Percentiles rank a stretch among this genome's conserved stretches.
phyloP scores from a whole-genome alignment of 306 rosid species.

The Gillenia trifoliata region DNA sequence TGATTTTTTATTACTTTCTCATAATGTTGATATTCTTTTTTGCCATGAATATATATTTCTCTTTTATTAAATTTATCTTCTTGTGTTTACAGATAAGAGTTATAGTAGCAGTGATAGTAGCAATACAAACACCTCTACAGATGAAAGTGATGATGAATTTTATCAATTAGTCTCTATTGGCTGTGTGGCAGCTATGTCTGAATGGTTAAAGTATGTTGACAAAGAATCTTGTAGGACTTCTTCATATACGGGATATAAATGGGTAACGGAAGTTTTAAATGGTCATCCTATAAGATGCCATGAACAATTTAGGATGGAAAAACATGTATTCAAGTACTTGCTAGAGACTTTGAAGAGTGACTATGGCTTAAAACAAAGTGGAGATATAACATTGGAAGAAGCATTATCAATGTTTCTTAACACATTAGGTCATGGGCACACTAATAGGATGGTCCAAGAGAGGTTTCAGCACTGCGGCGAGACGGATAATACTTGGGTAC shows the following conservation, averaged over 20 bases:
- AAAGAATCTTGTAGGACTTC: background rate
- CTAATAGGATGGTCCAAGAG: background rate
- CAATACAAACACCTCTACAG: background rate
- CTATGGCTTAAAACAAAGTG: background rate
- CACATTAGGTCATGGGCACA: background rate
- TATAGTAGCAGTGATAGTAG: background rate
- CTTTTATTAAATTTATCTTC: too few species aligned
- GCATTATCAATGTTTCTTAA: background rate
- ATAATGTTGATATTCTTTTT: too few species aligned
- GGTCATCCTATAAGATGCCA: background rate
- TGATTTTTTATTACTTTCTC: too few species aligned
- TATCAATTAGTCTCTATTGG: background rate
- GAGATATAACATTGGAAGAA: background rate
- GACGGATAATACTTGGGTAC: too few species aligned
- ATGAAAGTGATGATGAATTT: background rate
- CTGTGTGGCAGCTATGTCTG: background rate
- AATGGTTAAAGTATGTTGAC: background rate
- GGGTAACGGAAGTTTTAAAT: background rate
- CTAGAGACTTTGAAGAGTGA: background rate
- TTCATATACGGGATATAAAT: background rate
- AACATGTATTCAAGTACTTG: background rate
- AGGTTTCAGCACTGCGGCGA: background rate
- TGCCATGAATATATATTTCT: too few species aligned
- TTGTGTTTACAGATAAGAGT: background rate
- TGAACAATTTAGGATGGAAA: background rate